Evolutionary conservation across 1,284 basidiomycete genomes (phyloP).

Genomic region (Fomes fomentarius): DNA sequence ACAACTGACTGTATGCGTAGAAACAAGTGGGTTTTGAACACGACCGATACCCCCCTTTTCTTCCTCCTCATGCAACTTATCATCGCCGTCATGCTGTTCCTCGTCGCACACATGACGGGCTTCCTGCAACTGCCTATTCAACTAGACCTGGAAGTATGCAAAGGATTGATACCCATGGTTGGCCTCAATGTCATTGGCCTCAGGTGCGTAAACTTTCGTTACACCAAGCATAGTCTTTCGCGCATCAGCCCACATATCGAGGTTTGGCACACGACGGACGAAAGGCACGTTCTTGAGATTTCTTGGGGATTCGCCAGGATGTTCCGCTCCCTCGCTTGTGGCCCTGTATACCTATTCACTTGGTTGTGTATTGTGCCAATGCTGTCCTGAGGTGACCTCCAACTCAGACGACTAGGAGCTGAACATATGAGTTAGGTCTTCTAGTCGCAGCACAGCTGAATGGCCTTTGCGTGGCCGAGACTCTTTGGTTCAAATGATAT

Average conservation of each 20-base stretch:
- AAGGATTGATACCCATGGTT: constrained; percentile 75
- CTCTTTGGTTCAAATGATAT: too few species aligned
- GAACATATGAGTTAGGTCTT: too few species aligned
- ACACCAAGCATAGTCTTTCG: neutral
- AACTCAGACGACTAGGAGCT: too few species aligned
- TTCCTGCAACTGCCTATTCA: constrained; percentile 63
- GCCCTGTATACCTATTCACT: too few species aligned
- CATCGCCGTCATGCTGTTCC: constrained; percentile 79
- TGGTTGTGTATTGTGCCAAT: too few species aligned
- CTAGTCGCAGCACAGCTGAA: too few species aligned
- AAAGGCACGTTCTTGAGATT: too few species aligned
- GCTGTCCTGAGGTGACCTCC: too few species aligned
- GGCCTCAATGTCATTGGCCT: constrained; percentile 78
- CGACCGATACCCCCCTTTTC: constrained; percentile 75
- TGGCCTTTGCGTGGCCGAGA: too few species aligned
- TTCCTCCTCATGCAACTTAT: constrained; percentile 82
- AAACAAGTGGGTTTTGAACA: constrained; percentile 81
- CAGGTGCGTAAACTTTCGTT: constrained; percentile 49
- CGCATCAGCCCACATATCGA: neutral
- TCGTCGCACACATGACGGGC: constrained; percentile 61
- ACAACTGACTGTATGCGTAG: constrained; percentile 38
- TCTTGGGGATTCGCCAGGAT: too few species aligned
- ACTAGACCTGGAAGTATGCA: constrained; percentile 63
- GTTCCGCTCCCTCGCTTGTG: too few species aligned
- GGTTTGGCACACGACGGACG: too few species aligned